Evolutionary conservation across 225 moss, liverwort and hornwort genomes (phyloP).

Genomic region (Antitrichia curtipendula): DNA sequence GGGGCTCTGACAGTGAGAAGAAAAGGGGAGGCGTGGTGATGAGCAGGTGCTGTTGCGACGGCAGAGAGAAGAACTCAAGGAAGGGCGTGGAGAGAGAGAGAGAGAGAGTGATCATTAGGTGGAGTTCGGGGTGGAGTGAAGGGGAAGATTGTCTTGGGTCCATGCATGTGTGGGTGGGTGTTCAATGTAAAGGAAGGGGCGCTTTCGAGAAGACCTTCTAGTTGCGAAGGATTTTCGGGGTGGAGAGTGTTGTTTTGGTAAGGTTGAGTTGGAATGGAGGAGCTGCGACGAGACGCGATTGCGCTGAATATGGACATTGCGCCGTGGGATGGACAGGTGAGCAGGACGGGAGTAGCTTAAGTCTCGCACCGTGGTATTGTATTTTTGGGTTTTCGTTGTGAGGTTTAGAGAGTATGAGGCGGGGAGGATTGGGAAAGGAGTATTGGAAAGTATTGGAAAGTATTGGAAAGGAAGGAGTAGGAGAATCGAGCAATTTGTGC

Average conservation of each 20-base stretch:
- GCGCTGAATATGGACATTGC: constrained; percentile 72
- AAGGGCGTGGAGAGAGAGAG: too few relatives aligned
- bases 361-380: neutral
- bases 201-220: neutral
- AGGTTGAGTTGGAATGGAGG: constrained; percentile 29
- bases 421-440: neutral
- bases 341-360: neutral
- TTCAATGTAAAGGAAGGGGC: neutral
- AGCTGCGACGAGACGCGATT: constrained; percentile 24
- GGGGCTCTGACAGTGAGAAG: neutral
- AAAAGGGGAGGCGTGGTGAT: neutral
- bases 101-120: neutral
- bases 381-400: neutral
- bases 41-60: neutral
- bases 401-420: neutral
- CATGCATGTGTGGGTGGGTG: neutral
- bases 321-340: constrained; percentile 94
- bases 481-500: neutral
- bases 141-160: neutral
- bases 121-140: neutral
- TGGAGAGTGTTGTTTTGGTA: neutral
- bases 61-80: neutral
- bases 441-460: neutral
- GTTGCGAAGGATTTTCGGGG: neutral
- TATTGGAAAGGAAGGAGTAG: neutral